Percentiles rank a stretch among this genome's conserved stretches.
phyloP scores from a whole-genome alignment of 352 stramenopile genomes.

The Blastocystis sp. region DNA sequence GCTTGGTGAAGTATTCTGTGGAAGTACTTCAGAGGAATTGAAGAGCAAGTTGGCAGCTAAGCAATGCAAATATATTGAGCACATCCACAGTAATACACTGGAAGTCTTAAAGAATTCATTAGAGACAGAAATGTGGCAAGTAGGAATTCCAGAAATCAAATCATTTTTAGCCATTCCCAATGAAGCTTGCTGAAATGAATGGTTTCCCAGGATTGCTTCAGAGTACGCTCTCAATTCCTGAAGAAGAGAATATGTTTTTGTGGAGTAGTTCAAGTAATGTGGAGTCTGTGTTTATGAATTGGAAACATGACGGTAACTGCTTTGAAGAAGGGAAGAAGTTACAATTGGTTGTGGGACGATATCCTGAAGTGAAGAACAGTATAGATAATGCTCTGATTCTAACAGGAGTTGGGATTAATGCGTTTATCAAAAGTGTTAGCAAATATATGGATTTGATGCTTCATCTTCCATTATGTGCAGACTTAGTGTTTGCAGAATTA shows the following conservation, averaged over 20 bases:
- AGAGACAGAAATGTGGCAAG: slow-evolving; percentile 59
- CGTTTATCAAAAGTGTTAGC: slow-evolving; percentile 52
- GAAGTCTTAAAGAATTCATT: slow-evolving; percentile 49
- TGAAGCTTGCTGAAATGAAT: slow-evolving; percentile 60
- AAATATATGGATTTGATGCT: slow-evolving; percentile 51
- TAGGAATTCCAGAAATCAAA: neutral
- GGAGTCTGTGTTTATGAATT: slow-evolving; percentile 35
- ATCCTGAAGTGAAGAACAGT: slow-evolving; percentile 43
- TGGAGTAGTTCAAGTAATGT: slow-evolving; percentile 34
- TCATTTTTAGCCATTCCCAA: slow-evolving; percentile 32
- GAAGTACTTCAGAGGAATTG: slow-evolving; percentile 42
- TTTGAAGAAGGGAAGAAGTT: slow-evolving; percentile 60
- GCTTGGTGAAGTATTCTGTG: slow-evolving; percentile 41
- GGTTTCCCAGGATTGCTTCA: slow-evolving; percentile 49
- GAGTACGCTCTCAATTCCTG: slow-evolving; percentile 45
- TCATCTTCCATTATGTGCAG: slow-evolving; percentile 23
- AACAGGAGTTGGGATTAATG: slow-evolving; percentile 48
- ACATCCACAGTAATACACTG: slow-evolving; percentile 34
- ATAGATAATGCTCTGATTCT: slow-evolving; percentile 59
- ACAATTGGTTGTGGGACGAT: neutral
- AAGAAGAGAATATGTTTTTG: slow-evolving; percentile 58
- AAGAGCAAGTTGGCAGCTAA: slow-evolving; percentile 49
- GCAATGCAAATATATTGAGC: slow-evolving; percentile 39
- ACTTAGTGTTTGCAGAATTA: slow-evolving; percentile 16
- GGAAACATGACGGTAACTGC: slow-evolving; percentile 48